These are phyloP conservation scores for Colletotrichum sp. DNA, from an alignment of 2,329 filamentous ascomycete genomes.

Conservation along the genomic window DNA sequence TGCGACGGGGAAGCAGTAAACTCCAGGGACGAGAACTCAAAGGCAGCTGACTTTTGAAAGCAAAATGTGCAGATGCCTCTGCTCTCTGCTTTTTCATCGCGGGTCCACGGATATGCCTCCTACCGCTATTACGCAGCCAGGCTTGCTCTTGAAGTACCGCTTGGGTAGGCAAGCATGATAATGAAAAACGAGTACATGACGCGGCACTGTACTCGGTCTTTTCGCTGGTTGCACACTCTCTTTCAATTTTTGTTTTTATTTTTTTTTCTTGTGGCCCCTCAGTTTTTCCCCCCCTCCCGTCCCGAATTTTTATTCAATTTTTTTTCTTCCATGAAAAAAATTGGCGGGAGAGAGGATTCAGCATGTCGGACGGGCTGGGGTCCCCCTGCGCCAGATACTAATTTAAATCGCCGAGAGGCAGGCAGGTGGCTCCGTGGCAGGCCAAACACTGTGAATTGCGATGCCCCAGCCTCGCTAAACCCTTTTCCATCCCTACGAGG, in stretches of 20 bases:
- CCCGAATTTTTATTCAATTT: not conserved
- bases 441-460: not conserved
- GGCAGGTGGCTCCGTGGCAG: slow-evolving; percentile 1
- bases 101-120: not conserved
- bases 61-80: not conserved
- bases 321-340: not conserved
- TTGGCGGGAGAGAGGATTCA: not conserved
- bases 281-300: not conserved
- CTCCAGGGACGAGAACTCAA: slow-evolving; percentile 18
- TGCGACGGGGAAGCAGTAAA: not conserved
- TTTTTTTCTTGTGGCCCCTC: not conserved
- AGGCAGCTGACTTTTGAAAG: slow-evolving; percentile 14
- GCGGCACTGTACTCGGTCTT: not conserved
- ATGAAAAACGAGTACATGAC: not conserved
- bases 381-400: not conserved
- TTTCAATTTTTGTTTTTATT: not conserved
- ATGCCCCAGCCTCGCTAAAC: slow-evolving; percentile 11
- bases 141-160: not conserved
- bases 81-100: not conserved
- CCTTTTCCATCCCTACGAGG: slow-evolving; percentile 8
- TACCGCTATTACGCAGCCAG: not conserved
- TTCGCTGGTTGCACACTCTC: not conserved
- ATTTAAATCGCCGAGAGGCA: slow-evolving; percentile 19
- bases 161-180: not conserved
- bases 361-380: slow-evolving; percentile 8